These are phyloP conservation scores for Limonomyces culmigenus DNA, from an alignment of 1,284 basidiomycete genomes.

Conservation along the genomic window DNA sequence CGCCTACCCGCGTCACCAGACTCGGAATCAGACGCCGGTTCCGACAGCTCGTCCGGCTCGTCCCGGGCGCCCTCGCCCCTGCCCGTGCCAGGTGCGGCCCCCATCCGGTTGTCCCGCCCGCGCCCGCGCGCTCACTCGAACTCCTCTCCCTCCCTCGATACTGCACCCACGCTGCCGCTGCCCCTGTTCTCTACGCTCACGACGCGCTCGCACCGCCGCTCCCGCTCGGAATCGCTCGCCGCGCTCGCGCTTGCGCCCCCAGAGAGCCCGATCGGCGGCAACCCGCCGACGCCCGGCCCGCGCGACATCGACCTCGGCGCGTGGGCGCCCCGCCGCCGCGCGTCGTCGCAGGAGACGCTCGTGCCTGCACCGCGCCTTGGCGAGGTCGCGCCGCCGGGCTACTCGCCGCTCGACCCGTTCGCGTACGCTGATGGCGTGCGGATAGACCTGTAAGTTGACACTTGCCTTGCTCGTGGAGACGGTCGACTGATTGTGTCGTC, in stretches of 20 bases:
- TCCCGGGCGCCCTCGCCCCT: constrained; percentile 11
- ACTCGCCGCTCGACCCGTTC: constrained; percentile 67
- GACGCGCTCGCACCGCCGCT: constrained; percentile 25
- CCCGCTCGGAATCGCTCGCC: constrained; percentile 47
- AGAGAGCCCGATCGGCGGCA: constrained; percentile 54
- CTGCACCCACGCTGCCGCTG: background rate
- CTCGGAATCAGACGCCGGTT: constrained; percentile 9
- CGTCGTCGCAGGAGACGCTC: constrained; percentile 3
- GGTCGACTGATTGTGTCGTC: too few relatives aligned
- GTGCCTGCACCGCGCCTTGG: constrained; percentile 8
- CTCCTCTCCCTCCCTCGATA: background rate
- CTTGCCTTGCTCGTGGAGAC: too few relatives aligned
- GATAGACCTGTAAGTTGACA: too few relatives aligned
- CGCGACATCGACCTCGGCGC: constrained; percentile 67
- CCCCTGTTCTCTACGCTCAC: background rate
- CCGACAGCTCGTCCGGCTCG: constrained; percentile 11
- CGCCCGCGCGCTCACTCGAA: constrained; percentile 8
- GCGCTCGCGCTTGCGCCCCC: constrained; percentile 25
- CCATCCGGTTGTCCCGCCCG: constrained; percentile 55
- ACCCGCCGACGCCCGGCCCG: constrained; percentile 62
- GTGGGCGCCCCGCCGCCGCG: background rate
- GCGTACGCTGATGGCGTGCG: constrained; percentile 68
- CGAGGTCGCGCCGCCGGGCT: constrained; percentile 42
- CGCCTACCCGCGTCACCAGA: constrained; percentile 31
- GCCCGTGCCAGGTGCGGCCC: constrained; percentile 54